These are phyloP conservation scores for Annulohypoxylon bovei DNA, from an alignment of 495 filamentous ascomycete species.

Conservation along the genomic window DNA sequence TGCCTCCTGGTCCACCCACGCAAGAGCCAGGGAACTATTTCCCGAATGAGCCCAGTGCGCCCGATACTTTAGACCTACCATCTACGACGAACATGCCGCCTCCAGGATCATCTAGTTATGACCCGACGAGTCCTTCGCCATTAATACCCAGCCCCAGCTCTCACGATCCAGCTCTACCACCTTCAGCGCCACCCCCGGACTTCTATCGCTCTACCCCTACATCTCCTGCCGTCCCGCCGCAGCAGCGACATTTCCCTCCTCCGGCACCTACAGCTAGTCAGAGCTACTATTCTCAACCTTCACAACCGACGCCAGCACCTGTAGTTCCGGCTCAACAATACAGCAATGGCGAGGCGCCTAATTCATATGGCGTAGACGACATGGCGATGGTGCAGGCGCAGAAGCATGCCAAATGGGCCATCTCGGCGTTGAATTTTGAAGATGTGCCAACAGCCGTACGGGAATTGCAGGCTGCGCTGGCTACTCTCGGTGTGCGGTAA, in stretches of 20 bases:
- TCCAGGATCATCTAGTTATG: conserved; percentile 20
- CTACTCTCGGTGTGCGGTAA: conserved; percentile 66
- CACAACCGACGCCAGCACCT: conserved; percentile 20
- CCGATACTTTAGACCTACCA: conserved; percentile 42
- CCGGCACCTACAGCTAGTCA: conserved; percentile 24
- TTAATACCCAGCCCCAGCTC: conserved; percentile 34
- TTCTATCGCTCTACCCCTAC: conserved; percentile 37
- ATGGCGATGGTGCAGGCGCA: conserved; percentile 79
- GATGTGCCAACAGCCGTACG: conserved; percentile 91
- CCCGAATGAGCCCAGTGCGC: conserved; percentile 21
- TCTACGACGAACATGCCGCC: conserved; percentile 43
- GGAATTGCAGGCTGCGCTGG: conserved; percentile 80
- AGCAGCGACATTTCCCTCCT: conserved; percentile 28
- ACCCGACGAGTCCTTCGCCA: conserved; percentile 30
- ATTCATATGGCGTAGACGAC: conserved; percentile 67
- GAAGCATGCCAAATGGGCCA: conserved; percentile 97
- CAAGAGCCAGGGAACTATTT: conserved; percentile 46
- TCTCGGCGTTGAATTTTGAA: conserved; percentile 96
- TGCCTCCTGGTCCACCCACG: conserved; percentile 43
- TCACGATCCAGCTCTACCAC: conserved; percentile 41
- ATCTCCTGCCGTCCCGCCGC: conserved; percentile 28
- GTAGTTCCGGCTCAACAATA: conserved; percentile 33
- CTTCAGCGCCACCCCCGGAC: conserved; percentile 37
- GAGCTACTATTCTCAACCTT: conserved; percentile 29
- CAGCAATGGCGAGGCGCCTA: conserved; percentile 10